Evolutionary conservation across 2,329 filamentous ascomycete species (phyloP).

Genomic region (Clonostachys solani): DNA sequence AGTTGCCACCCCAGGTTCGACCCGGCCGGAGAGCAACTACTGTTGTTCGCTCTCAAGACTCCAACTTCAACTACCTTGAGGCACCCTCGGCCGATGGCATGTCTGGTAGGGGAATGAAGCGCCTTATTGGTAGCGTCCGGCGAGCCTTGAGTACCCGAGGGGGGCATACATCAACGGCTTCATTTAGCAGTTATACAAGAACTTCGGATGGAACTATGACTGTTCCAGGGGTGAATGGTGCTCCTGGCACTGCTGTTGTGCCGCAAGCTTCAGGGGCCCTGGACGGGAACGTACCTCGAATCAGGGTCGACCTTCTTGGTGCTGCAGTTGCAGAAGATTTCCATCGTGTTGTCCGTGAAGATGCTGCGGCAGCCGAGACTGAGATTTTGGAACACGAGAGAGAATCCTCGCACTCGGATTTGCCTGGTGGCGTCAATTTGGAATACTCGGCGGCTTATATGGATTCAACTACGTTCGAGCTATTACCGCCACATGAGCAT

Average conservation of each 20-base stretch:
- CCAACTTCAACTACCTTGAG: not conserved
- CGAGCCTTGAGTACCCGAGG: conserved; percentile 67
- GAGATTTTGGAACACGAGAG: conserved; percentile 6
- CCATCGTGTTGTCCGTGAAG: conserved; percentile 68
- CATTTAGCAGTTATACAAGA: too few relatives aligned
- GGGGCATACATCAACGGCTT: too few relatives aligned
- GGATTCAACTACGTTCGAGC: conserved; percentile 30
- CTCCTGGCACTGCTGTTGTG: conserved; percentile 39
- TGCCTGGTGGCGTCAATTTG: conserved; percentile 19
- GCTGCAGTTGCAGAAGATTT: conserved; percentile 76
- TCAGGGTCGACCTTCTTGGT: conserved; percentile 79
- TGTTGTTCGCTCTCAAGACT: not conserved
- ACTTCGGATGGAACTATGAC: too few relatives aligned
- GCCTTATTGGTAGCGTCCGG: conserved; percentile 79
- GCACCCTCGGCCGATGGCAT: conserved; percentile 39
- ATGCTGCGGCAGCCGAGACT: conserved; percentile 34
- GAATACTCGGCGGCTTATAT: conserved; percentile 39
- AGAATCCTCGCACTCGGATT: conserved; percentile 14
- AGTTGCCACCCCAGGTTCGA: conserved; percentile 16
- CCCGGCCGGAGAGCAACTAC: not conserved
- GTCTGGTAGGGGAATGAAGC: conserved; percentile 75
- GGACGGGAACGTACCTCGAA: conserved; percentile 41
- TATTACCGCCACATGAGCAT: conserved; percentile 20
- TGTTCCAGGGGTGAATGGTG: conserved; percentile 6
- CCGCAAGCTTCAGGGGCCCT: conserved; percentile 26